These are phyloP conservation scores for Thalassiosira livingstoniorum DNA, from an alignment of 352 stramenopile genomes.

Conservation along the genomic window DNA sequence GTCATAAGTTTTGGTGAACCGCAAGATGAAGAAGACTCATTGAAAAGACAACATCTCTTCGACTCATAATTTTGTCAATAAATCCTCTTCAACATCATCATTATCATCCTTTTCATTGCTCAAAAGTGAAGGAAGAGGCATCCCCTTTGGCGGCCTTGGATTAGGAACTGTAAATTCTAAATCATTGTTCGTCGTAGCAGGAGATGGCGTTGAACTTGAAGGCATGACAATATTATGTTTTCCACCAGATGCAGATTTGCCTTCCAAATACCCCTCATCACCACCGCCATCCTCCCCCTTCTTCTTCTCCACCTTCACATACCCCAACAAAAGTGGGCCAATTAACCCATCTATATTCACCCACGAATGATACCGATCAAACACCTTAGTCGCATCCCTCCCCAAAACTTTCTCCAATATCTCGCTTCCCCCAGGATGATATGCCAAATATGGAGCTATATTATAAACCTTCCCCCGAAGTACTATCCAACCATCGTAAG, in stretches of 20 bases:
- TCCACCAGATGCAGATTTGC: neutral
- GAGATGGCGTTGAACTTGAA: neutral
- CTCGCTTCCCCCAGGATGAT: conserved; percentile 95
- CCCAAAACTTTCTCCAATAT: conserved; percentile 90
- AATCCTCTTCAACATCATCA: too few species aligned
- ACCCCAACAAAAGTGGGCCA: conserved; percentile 62
- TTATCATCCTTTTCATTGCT: conserved; percentile 28
- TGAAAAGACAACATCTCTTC: too few species aligned
- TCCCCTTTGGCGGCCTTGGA: conserved; percentile 28
- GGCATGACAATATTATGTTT: conserved; percentile 19
- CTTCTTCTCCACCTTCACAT: conserved; percentile 49
- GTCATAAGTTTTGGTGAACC: too few species aligned
- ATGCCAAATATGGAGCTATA: conserved; percentile 95
- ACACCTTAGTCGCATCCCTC: conserved; percentile 94
- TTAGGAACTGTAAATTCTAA: conserved; percentile 50
- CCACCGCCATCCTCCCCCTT: neutral
- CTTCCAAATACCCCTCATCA: neutral
- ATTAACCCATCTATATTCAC: conserved; percentile 88
- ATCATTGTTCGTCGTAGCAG: neutral
- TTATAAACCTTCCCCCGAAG: conserved; percentile 95
- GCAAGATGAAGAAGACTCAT: too few species aligned
- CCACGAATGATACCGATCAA: conserved; percentile 97
- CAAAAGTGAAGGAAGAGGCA: conserved; percentile 31
- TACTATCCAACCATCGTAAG: conserved; percentile 94
- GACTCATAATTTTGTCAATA: too few species aligned